phyloP scores from a whole-genome alignment of 257 asterid genomes.

The Craterostigma plantagineum region DNA sequence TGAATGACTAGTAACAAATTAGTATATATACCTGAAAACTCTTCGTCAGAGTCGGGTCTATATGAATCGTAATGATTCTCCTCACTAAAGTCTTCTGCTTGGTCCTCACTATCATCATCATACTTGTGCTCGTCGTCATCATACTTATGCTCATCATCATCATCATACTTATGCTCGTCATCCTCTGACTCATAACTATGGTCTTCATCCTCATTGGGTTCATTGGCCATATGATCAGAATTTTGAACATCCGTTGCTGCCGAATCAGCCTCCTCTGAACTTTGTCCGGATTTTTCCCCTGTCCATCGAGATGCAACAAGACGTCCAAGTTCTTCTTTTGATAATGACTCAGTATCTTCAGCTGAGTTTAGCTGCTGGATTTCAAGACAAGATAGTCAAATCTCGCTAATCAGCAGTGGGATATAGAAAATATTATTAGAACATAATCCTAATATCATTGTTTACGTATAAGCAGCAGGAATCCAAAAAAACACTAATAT shows the following conservation, averaged over 20 bases:
- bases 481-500: background rate
- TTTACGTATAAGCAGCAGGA: conserved; percentile 6
- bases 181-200: conserved; percentile 54
- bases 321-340: conserved; percentile 91
- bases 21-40: conserved; percentile 51
- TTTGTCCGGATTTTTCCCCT: conserved; percentile 43
- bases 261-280: conserved; percentile 26
- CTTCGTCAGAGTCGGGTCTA: conserved; percentile 62
- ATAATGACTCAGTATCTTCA: conserved; percentile 44
- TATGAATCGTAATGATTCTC: conserved; percentile 52
- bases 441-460: conserved; percentile 8
- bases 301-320: conserved; percentile 93
- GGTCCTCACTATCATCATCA: conserved; percentile 31
- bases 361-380: conserved; percentile 37
- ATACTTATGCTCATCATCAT: conserved; percentile 19
- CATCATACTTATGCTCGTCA: conserved; percentile 41
- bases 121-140: background rate
- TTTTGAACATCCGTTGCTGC: conserved; percentile 26
- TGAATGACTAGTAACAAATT: background rate
- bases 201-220: conserved; percentile 39
- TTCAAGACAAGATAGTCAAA: conserved; percentile 6
- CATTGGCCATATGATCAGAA: conserved; percentile 27
- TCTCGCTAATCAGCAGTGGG: conserved; percentile 6
- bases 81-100: conserved; percentile 32
- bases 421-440: conserved; percentile 2